Evolutionary conservation across 345 rosid genomes (phyloP), one percentile per base, ranked within the genome.

Genomic region (Litchi chinensis): DNA sequence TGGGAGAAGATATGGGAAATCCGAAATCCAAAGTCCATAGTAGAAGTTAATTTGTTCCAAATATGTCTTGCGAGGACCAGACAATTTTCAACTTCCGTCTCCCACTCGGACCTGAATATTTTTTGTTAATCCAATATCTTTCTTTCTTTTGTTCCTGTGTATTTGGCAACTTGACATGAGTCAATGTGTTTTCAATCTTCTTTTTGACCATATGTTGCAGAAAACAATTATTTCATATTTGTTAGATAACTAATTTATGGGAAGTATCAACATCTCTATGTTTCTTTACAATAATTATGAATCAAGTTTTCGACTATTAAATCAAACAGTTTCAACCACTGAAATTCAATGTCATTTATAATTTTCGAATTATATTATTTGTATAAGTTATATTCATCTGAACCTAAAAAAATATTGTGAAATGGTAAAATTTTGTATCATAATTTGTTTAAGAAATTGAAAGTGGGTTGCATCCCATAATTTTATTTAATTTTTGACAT

Each of bases 11-110:
- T 80, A 37, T 63, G 71, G 81, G n/a, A n/a, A n/a, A n/a, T n/a
- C n/a, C n/a, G 81, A 78, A 70, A 84, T 82, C 86, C 43, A 73
- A 72, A 73, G 65, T 54, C 80, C 85, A 81, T 73, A 8, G 65
- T 73, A 63, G 63, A 60, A 24, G 73, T 77, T 52, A 32, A 52
- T 13, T 71, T 70, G 73, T 69, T 82, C 28, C 15, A 11, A 39
- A 21, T 22, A 70, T 83, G 80, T 78, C 86, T 75, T 64, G 16
- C 65, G 46, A 77, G 75, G 16, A 70, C 54, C 39, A 26, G 85
- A 81, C 82, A 86, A 70, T 64, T 7, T 81, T 50, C 54, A 63
- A 63, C 66, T 75, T 65, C 70, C 28, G 40, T 46, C 68, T 15
- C 69, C 73, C 70, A 46, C 60, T 86, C 10, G 7, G 80, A 56